Evolutionary conservation across 1,284 basidiomycete genomes (phyloP).

Genomic region (Naganishia albida): DNA sequence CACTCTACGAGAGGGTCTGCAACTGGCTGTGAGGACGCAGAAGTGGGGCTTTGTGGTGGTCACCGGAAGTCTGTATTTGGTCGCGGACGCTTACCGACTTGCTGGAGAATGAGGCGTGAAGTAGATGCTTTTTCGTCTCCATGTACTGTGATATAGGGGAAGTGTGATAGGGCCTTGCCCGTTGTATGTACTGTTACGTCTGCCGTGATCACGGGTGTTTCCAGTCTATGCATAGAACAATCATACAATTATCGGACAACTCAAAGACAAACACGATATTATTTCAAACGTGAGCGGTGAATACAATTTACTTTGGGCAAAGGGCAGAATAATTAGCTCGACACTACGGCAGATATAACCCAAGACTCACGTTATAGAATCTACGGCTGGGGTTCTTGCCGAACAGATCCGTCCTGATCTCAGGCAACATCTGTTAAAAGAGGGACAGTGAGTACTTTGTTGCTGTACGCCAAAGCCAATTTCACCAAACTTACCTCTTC

Average conservation of each 20-base stretch:
- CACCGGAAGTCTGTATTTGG: slow-evolving; percentile 87
- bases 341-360: background rate
- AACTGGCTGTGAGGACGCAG: slow-evolving; percentile 41
- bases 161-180: too few species aligned
- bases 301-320: slow-evolving; percentile 5
- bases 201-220: background rate
- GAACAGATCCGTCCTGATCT: slow-evolving; percentile 81
- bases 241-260: slow-evolving; percentile 23
- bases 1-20: slow-evolving; percentile 38
- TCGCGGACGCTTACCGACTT: slow-evolving; percentile 81
- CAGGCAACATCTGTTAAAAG: slow-evolving; percentile 79
- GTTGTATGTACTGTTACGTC: background rate
- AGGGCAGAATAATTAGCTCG: background rate
- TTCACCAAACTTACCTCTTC: slow-evolving; percentile 68
- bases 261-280: background rate
- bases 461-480: background rate
- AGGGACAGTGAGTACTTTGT: background rate
- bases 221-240: slow-evolving; percentile 24
- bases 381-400: slow-evolving; percentile 83
- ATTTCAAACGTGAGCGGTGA: background rate
- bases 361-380: slow-evolving; percentile 63
- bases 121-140: background rate
- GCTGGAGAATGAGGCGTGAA: background rate
- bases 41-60: slow-evolving; percentile 63
- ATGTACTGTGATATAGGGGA: background rate